These are phyloP conservation scores for Cicer yamashitae DNA, from an alignment of 306 rosid genomes.

Conservation along the genomic window DNA sequence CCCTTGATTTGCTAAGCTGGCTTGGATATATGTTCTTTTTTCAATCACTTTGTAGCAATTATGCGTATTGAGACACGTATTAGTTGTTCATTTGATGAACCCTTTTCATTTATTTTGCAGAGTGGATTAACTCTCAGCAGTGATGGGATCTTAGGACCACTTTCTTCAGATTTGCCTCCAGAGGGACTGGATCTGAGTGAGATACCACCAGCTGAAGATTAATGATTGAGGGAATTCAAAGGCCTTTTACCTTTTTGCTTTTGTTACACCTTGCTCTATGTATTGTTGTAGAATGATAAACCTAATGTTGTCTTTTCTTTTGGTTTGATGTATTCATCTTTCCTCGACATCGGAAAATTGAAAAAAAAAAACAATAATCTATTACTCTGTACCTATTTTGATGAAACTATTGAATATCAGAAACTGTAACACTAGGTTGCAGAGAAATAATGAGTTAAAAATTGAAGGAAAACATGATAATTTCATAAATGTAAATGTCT, in stretches of 20 bases:
- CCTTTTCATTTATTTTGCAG: conserved; percentile 51
- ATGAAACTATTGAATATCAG: conserved; percentile 8
- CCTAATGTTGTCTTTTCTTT: conserved; percentile 21
- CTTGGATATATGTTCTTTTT: neutral
- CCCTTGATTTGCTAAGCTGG: neutral
- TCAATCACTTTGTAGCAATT: conserved; percentile 8
- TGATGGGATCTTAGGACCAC: conserved; percentile 84
- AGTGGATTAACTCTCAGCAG: conserved; percentile 82
- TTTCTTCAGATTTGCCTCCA: conserved; percentile 72
- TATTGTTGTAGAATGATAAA: conserved; percentile 39
- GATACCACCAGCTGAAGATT: conserved; percentile 62
- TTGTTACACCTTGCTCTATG: conserved; percentile 1
- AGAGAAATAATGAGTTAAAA: neutral
- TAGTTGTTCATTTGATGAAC: conserved; percentile 29
- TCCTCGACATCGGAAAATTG: neutral
- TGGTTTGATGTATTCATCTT: conserved; percentile 37
- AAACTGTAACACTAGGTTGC: neutral
- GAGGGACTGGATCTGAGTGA: conserved; percentile 82
- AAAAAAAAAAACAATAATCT: neutral
- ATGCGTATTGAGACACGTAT: neutral
- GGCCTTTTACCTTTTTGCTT: neutral
- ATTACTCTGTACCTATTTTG: conserved; percentile 6
- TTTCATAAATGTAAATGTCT: neutral
- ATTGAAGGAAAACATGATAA: neutral
- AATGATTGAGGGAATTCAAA: conserved; percentile 38